Percentiles rank a stretch among this genome's conserved stretches.
phyloP scores from a whole-genome alignment of 352 stramenopile species.

The Globisporangium apiculatum region DNA sequence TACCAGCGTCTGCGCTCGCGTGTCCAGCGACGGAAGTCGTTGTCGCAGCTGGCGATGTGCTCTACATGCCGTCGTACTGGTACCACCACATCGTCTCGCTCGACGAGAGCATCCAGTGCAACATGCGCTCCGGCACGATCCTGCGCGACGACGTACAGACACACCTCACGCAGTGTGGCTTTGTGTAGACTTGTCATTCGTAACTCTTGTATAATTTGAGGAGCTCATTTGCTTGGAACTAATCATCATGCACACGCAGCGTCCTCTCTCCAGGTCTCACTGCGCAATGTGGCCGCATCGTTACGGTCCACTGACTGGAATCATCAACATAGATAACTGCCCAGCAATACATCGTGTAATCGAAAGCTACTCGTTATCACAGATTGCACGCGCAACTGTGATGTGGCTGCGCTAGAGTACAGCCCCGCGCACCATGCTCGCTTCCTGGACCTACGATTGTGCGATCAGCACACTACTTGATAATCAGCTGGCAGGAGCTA shows the following conservation, averaged over 20 bases:
- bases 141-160: conserved; percentile 24
- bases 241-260: not conserved
- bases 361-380: too few relatives aligned
- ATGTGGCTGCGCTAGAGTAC: too few relatives aligned
- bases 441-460: too few relatives aligned
- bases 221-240: not conserved
- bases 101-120: conserved; percentile 94
- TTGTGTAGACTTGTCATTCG: conserved; percentile 5
- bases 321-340: too few relatives aligned
- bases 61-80: conserved; percentile 93
- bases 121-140: conserved; percentile 67
- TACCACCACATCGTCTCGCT: conserved; percentile 96
- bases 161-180: conserved; percentile 35
- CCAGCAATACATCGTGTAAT: too few relatives aligned
- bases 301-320: too few relatives aligned
- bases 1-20: conserved; percentile 25
- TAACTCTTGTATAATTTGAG: too few relatives aligned
- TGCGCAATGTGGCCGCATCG: too few relatives aligned
- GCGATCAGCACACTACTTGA: too few relatives aligned
- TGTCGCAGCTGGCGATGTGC: conserved; percentile 87
- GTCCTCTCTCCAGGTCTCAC: not conserved
- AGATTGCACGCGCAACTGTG: too few relatives aligned
- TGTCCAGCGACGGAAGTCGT: conserved; percentile 87
- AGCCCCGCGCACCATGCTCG: too few relatives aligned
- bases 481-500: too few relatives aligned